Conservation (phyloP, 2,329 filamentous ascomycete species). For the Rhynchosporium secalis region DNA sequence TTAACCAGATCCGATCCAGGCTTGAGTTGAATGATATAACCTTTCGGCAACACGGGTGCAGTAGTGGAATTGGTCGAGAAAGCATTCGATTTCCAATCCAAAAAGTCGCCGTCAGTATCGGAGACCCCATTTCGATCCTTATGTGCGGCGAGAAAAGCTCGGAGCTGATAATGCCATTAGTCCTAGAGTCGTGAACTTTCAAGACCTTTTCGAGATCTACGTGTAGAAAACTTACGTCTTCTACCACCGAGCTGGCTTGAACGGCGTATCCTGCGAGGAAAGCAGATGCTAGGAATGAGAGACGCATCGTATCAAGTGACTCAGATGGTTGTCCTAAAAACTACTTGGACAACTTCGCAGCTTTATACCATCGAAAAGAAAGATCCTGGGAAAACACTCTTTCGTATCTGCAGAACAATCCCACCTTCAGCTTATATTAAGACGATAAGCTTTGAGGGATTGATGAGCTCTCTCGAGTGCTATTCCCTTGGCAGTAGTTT, state of each 20-base stretch:
- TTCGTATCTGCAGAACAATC: neutral
- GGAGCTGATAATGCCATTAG: neutral
- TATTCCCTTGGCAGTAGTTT: neutral
- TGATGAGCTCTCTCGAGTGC: neutral
- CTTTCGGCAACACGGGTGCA: constrained; percentile 1
- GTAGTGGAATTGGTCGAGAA: neutral
- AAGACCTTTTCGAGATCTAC: neutral
- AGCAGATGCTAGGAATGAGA: neutral
- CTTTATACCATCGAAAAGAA: neutral
- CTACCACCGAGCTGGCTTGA: neutral
- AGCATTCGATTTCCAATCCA: neutral
- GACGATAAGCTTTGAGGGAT: neutral
- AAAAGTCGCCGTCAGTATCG: neutral
- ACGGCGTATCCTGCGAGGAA: neutral
- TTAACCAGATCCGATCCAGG: neutral
- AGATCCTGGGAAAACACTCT: neutral
- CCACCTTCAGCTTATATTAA: neutral
- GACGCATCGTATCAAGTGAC: neutral
- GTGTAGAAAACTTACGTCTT: neutral
- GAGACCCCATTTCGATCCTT: neutral
- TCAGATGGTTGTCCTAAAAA: neutral
- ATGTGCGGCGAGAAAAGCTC: neutral
- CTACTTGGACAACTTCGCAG: neutral
- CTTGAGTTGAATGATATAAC: constrained; percentile 11
- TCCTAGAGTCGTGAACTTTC: neutral